Evolutionary conservation across 176 grass and related monocot genomes (phyloP).

Genomic region (Musa troglodytarum): DNA sequence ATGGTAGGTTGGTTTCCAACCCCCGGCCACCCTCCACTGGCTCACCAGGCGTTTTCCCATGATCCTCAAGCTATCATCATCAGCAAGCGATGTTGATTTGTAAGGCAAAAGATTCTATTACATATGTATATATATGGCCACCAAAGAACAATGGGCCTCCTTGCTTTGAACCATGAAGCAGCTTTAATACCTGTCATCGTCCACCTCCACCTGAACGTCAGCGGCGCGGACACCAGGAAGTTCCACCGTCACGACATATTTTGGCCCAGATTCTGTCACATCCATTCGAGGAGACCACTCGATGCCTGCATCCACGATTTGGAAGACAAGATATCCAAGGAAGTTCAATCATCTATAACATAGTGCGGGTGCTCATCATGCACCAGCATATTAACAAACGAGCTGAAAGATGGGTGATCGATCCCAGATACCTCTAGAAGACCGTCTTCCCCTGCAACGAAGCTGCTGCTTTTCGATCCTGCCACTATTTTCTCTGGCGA

Average conservation of each 20-base stretch:
- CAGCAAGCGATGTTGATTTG: background rate
- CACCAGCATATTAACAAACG: too few relatives aligned
- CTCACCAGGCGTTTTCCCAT: conserved; percentile 22
- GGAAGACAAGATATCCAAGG: too few relatives aligned
- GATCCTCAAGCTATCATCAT: conserved; percentile 19
- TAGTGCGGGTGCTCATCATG: too few relatives aligned
- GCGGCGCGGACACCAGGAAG: conserved; percentile 29
- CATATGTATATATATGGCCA: background rate
- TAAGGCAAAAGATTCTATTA: background rate
- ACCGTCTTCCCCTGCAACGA: background rate
- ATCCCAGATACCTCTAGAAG: conserved; percentile 20
- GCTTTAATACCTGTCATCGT: conserved; percentile 18
- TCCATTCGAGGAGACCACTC: conserved; percentile 45
- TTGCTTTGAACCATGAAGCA: too few relatives aligned
- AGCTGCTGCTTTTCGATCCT: background rate
- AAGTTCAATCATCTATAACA: too few relatives aligned
- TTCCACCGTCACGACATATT: conserved; percentile 31
- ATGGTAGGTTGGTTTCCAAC: conserved; percentile 7
- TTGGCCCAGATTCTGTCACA: conserved; percentile 20
- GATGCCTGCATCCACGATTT: conserved; percentile 4
- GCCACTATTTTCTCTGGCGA: conserved; percentile 15
- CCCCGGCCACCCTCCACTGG: background rate
- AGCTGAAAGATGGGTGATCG: too few relatives aligned
- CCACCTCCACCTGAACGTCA: conserved; percentile 33
- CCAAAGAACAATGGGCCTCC: too few relatives aligned